Base-by-base conservation (phyloP, 495 filamentous ascomycete genomes). In the Aspergillus nidulans region DNA sequence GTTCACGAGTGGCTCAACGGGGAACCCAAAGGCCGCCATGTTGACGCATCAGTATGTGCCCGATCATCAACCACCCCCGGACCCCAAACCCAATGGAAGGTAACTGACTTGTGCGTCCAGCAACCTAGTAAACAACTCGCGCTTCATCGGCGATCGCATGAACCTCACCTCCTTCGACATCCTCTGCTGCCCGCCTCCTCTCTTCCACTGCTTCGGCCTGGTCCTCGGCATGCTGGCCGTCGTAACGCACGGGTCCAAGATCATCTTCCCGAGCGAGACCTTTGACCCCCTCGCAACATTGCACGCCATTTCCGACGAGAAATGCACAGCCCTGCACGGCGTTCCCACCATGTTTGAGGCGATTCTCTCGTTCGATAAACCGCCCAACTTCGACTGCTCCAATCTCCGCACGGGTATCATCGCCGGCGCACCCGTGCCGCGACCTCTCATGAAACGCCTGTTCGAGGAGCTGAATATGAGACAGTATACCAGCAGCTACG, bases 161-260 rank as follows among this genome's bases (percentile, higher is more conserved):
- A 69, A 74, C 9, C 72, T 89, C 1, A 81, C 78, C 4, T 77
- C 82, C 0, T 71, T 74, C 50, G 85, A 88, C 64, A 72, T 80
- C 28, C 75, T 89, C 45, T 87, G 85, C 71, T 88, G 85, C 62
- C 85, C 86, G 1, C 84, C 84, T 1, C 86, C 85, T 0, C 72
- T 88, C 1, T 89, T 88, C 69, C 86, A 88, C 69, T 88, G 86
- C 73, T 89, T 89, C 63, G 85, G 85, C 13, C 78, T 89, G 23
- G 85, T 87, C 20, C 77, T 89, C 16, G 86, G 86, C 7, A 77
- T 89, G 59, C 75, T 88, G 60, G 78, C 85, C 0, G 78, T 82
- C 30, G 66, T 88, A 39, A 86, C 84, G 0, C 85, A 87, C 63
- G 85, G 85, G 32, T 75, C 80, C 42, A 85, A 82, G 59, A 81